phyloP scores from a whole-genome alignment of 2,329 filamentous ascomycete genomes.

The Truncatella angustata region DNA sequence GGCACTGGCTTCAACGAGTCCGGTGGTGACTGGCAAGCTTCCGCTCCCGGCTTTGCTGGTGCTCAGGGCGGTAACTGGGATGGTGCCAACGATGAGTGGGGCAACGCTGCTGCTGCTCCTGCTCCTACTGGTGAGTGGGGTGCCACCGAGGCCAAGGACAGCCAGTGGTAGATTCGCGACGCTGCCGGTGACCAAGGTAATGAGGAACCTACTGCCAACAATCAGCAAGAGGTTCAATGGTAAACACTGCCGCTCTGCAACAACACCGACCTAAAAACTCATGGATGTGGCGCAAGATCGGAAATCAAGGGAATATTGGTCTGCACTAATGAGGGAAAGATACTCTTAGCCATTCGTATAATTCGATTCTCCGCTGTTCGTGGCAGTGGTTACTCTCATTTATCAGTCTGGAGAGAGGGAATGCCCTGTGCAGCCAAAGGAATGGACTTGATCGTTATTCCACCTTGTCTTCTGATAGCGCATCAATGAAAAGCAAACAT shows the following conservation, averaged over 20 bases:
- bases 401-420: constrained; percentile 64
- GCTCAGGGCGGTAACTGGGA: constrained; percentile 57
- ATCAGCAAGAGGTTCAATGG: constrained; percentile 1
- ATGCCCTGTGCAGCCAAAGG: constrained; percentile 94
- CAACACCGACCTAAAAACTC: constrained; percentile 21
- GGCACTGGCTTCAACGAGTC: constrained; percentile 67
- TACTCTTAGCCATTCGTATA: constrained; percentile 59
- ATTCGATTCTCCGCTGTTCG: constrained; percentile 20
- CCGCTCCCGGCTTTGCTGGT: constrained; percentile 68
- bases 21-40: constrained; percentile 82
- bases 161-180: constrained; percentile 26
- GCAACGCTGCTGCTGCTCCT: constrained; percentile 51
- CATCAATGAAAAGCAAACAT: constrained; percentile 8
- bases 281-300: constrained; percentile 24
- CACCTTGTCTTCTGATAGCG: constrained; percentile 34
- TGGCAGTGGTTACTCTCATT: constrained; percentile 16
- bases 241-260: constrained; percentile 11
- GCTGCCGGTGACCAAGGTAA: background rate
- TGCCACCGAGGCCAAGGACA: constrained; percentile 49
- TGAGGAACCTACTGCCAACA: constrained; percentile 9
- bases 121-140: constrained; percentile 71
- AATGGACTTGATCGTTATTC: constrained; percentile 88
- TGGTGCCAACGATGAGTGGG: constrained; percentile 60
- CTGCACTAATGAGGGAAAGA: constrained; percentile 99
- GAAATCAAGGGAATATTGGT: constrained; percentile 56